Evolutionary conservation across 2,329 filamentous ascomycete genomes (phyloP).

Genomic region (Colletotrichum falcatum): DNA sequence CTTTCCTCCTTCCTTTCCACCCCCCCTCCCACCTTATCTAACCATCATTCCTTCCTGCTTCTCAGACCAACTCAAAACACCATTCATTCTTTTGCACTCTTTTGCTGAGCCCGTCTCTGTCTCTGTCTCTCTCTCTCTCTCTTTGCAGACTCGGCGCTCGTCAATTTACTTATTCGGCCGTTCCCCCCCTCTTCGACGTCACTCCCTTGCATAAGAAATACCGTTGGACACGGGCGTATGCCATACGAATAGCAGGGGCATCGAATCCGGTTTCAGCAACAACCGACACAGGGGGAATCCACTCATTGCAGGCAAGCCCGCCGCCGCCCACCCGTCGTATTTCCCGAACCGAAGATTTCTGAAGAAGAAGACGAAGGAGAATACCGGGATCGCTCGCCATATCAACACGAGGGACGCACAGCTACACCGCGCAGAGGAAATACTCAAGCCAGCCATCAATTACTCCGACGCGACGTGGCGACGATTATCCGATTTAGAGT

Average conservation of each 20-base stretch:
- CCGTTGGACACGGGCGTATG: slow-evolving; percentile 26
- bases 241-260: slow-evolving; percentile 34
- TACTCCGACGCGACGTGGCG: slow-evolving; percentile 1
- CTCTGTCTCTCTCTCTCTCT: not conserved
- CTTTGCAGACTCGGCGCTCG: not conserved
- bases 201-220: slow-evolving; percentile 31
- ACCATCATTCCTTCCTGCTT: slow-evolving; percentile 13
- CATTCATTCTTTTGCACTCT: slow-evolving; percentile 11
- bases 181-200: slow-evolving; percentile 18
- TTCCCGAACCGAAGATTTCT: slow-evolving; percentile 12
- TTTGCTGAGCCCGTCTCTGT: slow-evolving; percentile 8
- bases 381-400: not conserved
- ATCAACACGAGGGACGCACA: slow-evolving; percentile 2
- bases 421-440: not conserved
- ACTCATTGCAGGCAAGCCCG: slow-evolving; percentile 23
- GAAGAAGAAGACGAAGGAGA: not conserved
- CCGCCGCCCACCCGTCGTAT: slow-evolving; percentile 13
- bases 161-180: not conserved
- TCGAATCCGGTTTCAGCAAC: slow-evolving; percentile 32
- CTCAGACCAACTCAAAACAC: slow-evolving; percentile 17
- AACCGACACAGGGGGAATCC: slow-evolving; percentile 38
- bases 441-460: not conserved
- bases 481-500: not conserved
- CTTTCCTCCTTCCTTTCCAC: slow-evolving; percentile 23
- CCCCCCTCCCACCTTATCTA: slow-evolving; percentile 11